Evolutionary conservation across 1,284 basidiomycete genomes (phyloP).

Genomic region (Leccinum griseonigrum): DNA sequence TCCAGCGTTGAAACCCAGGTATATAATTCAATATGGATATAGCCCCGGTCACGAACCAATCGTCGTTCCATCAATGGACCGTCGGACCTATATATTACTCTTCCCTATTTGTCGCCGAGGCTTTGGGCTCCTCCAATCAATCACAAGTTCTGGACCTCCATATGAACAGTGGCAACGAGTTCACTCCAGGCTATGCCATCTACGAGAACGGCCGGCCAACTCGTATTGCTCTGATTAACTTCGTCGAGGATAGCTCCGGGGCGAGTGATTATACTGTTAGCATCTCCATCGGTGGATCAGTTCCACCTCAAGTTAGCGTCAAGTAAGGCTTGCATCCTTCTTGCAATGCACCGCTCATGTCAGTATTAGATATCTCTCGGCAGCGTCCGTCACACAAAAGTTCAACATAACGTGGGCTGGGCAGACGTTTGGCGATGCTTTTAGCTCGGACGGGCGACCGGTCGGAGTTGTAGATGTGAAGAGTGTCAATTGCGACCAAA

Average conservation of each 20-base stretch:
- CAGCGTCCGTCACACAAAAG: conserved; percentile 57
- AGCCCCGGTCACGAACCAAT: neutral
- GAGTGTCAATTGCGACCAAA: conserved; percentile 44
- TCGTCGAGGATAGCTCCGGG: conserved; percentile 51
- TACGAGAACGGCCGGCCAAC: conserved; percentile 61
- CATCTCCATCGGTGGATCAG: conserved; percentile 42
- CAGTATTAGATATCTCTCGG: conserved; percentile 45
- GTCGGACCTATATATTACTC: conserved; percentile 42
- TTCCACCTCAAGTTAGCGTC: conserved; percentile 48
- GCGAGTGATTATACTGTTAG: conserved; percentile 49
- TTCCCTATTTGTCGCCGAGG: conserved; percentile 65
- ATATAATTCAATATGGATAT: neutral
- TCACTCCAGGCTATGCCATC: conserved; percentile 70
- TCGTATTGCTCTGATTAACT: conserved; percentile 70
- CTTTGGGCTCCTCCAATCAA: conserved; percentile 56
- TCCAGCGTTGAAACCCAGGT: neutral
- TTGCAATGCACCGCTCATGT: conserved; percentile 3
- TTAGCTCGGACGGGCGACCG: conserved; percentile 63
- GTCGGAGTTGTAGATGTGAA: conserved; percentile 47
- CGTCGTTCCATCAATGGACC: neutral
- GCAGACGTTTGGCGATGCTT: conserved; percentile 64
- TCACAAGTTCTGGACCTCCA: conserved; percentile 62
- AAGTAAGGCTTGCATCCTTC: conserved; percentile 41
- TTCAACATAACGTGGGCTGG: conserved; percentile 73
- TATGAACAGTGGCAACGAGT: conserved; percentile 46